These are phyloP conservation scores for Penicillium dipodomyicola DNA, from an alignment of 495 filamentous ascomycete genomes.

Conservation along the genomic window DNA sequence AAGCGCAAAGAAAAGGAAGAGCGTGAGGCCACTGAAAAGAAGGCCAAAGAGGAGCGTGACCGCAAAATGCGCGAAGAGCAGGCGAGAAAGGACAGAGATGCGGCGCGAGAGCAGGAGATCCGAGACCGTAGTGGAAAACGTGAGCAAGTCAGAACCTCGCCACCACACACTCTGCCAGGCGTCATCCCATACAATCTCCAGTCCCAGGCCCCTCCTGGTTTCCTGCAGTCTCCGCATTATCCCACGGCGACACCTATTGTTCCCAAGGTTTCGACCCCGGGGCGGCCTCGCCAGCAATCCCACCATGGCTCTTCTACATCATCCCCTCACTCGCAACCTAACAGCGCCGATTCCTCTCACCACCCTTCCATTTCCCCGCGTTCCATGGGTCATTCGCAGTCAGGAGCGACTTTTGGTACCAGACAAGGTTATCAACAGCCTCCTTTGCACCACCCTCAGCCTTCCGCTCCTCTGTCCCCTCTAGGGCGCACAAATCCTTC, in stretches of 20 bases:
- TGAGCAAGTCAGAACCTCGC: constrained; percentile 48
- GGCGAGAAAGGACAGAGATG: constrained; percentile 49
- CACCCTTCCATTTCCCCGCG: constrained; percentile 44
- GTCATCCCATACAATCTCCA: constrained; percentile 56
- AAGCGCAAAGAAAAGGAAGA: constrained; percentile 69
- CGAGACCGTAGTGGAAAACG: constrained; percentile 49
- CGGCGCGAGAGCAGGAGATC: constrained; percentile 45
- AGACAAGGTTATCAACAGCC: constrained; percentile 36
- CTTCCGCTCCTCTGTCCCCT: constrained; percentile 53
- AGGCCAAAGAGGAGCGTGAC: constrained; percentile 62
- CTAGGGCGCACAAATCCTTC: constrained; percentile 53
- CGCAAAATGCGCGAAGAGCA: constrained; percentile 65
- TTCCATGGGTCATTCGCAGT: constrained; percentile 38
- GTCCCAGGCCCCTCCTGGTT: constrained; percentile 37
- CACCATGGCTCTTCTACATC: constrained; percentile 75
- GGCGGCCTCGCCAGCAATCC: constrained; percentile 70
- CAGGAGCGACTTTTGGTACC: constrained; percentile 29
- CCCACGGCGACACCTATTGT: constrained; percentile 74
- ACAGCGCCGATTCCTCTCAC: constrained; percentile 35
- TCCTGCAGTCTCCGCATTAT: constrained; percentile 73
- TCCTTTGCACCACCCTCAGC: constrained; percentile 50
- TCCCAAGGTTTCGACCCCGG: constrained; percentile 79
- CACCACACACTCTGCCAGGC: constrained; percentile 34
- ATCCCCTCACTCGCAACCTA: constrained; percentile 54
- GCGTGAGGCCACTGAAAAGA: constrained; percentile 69